Conservation (phyloP, 163 green algal genomes). For the Trebouxiophyceae sp. region DNA sequence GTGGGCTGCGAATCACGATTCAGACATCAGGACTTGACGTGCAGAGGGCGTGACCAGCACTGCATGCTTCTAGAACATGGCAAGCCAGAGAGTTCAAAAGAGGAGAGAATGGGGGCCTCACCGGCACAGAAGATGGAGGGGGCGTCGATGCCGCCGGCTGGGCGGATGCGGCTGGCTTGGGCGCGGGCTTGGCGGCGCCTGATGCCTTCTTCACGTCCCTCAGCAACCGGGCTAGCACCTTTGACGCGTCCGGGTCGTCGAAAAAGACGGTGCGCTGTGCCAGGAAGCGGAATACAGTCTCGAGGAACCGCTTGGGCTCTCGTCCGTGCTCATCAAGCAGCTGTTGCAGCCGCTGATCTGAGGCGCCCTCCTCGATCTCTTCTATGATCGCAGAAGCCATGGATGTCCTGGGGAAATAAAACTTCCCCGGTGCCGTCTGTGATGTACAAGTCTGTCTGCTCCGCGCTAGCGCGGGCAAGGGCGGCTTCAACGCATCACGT, state of each 20-base stretch:
- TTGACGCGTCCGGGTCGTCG: conserved; percentile 37
- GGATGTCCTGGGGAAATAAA: too few species aligned
- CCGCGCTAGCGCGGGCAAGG: not conserved
- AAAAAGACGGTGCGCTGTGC: conserved; percentile 57
- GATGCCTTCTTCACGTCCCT: conserved; percentile 12
- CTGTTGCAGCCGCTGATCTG: conserved; percentile 27
- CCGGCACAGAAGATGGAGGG: too few species aligned
- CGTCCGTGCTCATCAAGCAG: conserved; percentile 28
- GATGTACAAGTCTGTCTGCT: not conserved
- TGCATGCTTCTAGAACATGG: too few species aligned
- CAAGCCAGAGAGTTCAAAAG: too few species aligned
- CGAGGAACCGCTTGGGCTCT: conserved; percentile 41
- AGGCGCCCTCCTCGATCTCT: conserved; percentile 28
- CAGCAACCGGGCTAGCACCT: conserved; percentile 12
- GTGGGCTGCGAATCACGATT: too few species aligned
- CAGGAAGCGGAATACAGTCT: conserved; percentile 51
- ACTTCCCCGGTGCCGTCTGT: too few species aligned
- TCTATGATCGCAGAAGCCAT: too few species aligned
- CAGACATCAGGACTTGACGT: too few species aligned
- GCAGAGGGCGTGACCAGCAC: too few species aligned
- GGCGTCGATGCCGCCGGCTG: too few species aligned
- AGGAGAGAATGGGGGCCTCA: too few species aligned
- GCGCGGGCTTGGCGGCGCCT: conserved; percentile 6
- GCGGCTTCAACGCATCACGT: not conserved
- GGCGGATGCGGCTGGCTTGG: too few species aligned